Percentiles rank a stretch among this genome's conserved stretches.
Evolutionary conservation across 306 rosid genomes (phyloP).

Genomic region (Nissolia schottii): DNA sequence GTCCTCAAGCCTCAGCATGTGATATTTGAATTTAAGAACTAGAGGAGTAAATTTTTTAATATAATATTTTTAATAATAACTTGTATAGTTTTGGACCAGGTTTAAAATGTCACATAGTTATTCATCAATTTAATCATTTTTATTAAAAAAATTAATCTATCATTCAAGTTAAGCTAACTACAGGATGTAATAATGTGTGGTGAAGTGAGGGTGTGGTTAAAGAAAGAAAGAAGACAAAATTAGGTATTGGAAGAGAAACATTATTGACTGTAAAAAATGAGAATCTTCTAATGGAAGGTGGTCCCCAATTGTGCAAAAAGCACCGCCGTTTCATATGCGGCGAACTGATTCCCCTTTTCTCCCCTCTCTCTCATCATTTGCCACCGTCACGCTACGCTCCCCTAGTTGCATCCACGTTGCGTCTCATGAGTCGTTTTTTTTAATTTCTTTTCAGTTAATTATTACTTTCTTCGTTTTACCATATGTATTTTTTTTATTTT

Average conservation of each 20-base stretch:
- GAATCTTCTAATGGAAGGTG: conserved; percentile 33
- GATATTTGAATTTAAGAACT: not conserved
- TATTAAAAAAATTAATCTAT: not conserved
- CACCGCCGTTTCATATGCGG: conserved; percentile 54
- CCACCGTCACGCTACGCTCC: conserved; percentile 42
- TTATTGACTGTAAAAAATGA: not conserved
- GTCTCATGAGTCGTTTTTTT: not conserved
- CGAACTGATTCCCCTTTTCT: conserved; percentile 43
- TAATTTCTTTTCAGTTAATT: not conserved
- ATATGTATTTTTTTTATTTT: too few relatives aligned
- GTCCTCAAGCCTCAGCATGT: not conserved
- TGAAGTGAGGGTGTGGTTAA: not conserved
- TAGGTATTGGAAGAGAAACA: not conserved
- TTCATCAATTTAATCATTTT: not conserved
- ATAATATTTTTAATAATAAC: not conserved
- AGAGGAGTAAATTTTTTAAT: not conserved
- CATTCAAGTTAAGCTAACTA: not conserved
- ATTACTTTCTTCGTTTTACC: too few relatives aligned
- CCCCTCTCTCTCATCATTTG: not conserved
- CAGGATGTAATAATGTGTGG: not conserved
- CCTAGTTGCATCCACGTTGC: conserved; percentile 25
- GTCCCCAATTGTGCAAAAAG: conserved; percentile 32
- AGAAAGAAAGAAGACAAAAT: not conserved
- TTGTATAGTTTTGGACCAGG: not conserved
- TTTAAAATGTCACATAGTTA: not conserved